Evolutionary conservation across 306 rosid species (phyloP), one percentile per base, ranked within the genome.

Genomic region (Dryas octopetala): DNA sequence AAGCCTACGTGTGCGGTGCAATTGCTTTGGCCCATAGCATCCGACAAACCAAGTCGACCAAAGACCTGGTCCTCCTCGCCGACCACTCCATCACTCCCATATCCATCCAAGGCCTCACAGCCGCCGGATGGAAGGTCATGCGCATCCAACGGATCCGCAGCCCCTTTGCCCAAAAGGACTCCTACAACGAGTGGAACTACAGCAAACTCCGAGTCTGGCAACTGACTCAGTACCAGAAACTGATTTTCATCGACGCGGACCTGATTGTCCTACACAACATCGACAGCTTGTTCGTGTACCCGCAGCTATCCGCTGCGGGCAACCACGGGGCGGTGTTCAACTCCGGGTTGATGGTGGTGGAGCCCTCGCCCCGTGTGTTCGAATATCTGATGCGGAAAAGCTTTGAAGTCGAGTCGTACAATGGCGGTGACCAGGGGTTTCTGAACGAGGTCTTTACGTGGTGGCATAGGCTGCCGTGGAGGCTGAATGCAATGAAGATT

Each of bases 401-500:
- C 17, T 79, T 77, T 4, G 57, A 73, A 40, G 62, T 90, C 51
- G 50, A 60, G 48, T 67, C 99, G 0, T 86, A 95, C 55, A 95
- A 92, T 40, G 95, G 91, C 0, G 99, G 96, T 7, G 99, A 95
- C 57, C 99, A 95, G 70, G 97, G 99, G 2, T 92, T 90, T 49
- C 75, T 95, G 4, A 95, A 95, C 8, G 91, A 95, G 50, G 62
- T 85, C 1, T 91, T 95, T 65, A 75, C 90, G 0, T 92, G 99
- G 99, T 95, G 99, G 97, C 99, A 92, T 26, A 74, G 92, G n/a
- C 55, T 92, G 61, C 89, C 99, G 8, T 11, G 57, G 7, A 83
- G 68, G 64, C 43, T 88, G 1, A 95, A 90, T 61, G 41, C 49
- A 43, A 32, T 95, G 26, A 95, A 90, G 57, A 3, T 26, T 16